Base-by-base conservation (phyloP, 768 basidiomycete species). In the Lactifluus volemus region DNA sequence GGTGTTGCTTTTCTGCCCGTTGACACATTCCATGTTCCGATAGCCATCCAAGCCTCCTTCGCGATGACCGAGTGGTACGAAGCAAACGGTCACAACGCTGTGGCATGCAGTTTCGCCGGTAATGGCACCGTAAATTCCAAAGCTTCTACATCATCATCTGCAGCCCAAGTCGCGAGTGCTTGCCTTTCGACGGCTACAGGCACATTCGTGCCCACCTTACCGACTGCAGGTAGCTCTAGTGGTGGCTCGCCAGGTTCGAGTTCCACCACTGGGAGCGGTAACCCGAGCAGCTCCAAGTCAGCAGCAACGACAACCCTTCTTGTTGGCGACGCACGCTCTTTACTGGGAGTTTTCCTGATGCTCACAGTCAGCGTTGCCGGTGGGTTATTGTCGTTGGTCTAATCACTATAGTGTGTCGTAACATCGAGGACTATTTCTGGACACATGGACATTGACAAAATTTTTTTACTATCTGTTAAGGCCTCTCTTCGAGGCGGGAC, bases 1-100 rank as follows among this genome's bases (percentile, higher is more conserved):
- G 8, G 17, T 17, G 14, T 59, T 19, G 29, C 39, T 19, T 49
- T 57, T 47, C 55, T 15, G 17, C 55, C 63, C 19, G 63, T 30
- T 39, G 59, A 41, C 49, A 63, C 61, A 53, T 30, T 45, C 25
- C 25, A 25, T 25, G 25, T 25, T 56, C 42, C 39, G 6, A 45
- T 62, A 90, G 90, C 81, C 45, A 78, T 88, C 72, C 87, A 92
- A 77, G 73, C 92, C 39, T 90, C 88, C 21, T 96, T 82, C 70
- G 84, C 86, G 51, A 88, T 95, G 83, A 88, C 82, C 71, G 76
- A 84, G 60, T 92, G 81, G 71, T 95, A 86, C 69, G 83, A 88
- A 68, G 70, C 76, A 34, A 81, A 81, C 58, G 80, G 80, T 70
- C 79, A 81, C 63, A 74, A 84, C 56, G 68, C 75, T 7, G 75